Evolutionary conservation across 2,329 filamentous ascomycete genomes (phyloP), one percentile per base, ranked within the genome.

Genomic region (Stachybotrys echinatus): DNA sequence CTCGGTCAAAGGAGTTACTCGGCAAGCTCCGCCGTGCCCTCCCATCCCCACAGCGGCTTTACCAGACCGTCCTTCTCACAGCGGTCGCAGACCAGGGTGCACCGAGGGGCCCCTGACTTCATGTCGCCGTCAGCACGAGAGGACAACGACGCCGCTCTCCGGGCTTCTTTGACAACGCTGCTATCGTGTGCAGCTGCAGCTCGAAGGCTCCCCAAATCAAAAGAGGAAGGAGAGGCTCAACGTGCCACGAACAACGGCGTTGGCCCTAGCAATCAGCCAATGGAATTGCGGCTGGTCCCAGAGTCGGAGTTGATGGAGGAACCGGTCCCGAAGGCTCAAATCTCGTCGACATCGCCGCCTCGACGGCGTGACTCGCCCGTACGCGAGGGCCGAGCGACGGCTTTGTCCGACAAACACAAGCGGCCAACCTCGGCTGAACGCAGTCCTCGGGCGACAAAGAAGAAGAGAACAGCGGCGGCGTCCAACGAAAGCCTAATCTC

Each of bases 181-280:
- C 81, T 99, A 12, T 96, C 92, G n/a, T 95, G 90, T 61, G 92
- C 91, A 0, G 91, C 92, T 3, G 94, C 92, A 1, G 94, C 92
- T 2, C 82, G 94, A 42, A 87, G 88, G 4, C 74, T 94, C 17
- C 83, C 87, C 1, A 96, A 94, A 63, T 72, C 74, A 17, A 74
- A 74, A 45, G 73, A 77, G 46, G 74, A 77, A 49, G 63, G 63
- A 12, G 72, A 74, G 48, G 60, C 65, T 12, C 60, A 66, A 46
- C 55, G 64, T 14, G 51, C 57, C 12, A 57, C 62, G 10, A 67
- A 67, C 44, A 57, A 67, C 21, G 71, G 72, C 21, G 63, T 77
- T 40, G 66, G 74, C 6, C 71, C 71, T 3, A 73, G 75, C 58
- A 69, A 65, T 48, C 78, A 81, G 54, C 80, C 80, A 2, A 76